Conservation (phyloP, 495 filamentous ascomycete species). For the Darksidea phi region DNA sequence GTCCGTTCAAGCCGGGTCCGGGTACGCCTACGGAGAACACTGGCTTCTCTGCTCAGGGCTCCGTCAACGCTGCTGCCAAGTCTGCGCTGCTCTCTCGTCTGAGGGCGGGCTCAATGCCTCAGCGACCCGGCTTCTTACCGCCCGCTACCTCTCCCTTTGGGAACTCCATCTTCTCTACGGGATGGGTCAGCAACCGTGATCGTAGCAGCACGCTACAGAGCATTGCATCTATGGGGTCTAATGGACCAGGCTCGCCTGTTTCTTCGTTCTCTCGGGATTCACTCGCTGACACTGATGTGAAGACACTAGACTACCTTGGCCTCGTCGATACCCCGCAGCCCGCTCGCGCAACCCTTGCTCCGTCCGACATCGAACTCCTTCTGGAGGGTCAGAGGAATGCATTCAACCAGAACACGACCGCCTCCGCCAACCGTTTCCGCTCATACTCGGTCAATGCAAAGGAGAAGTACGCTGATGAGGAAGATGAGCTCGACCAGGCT, state of each 20-base stretch:
- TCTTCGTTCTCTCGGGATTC: constrained; percentile 89
- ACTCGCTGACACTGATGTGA: constrained; percentile 82
- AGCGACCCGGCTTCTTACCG: constrained; percentile 65
- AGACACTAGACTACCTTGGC: constrained; percentile 92
- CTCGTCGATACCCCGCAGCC: constrained; percentile 92
- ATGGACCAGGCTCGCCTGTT: constrained; percentile 81
- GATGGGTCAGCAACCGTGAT: constrained; percentile 73
- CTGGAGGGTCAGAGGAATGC: constrained; percentile 50
- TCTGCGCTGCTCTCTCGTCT: constrained; percentile 80
- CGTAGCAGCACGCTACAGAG: constrained; percentile 81
- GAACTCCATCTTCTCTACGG: constrained; percentile 81
- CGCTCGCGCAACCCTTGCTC: constrained; percentile 64
- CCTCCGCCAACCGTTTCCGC: constrained; percentile 81
- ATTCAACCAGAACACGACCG: constrained; percentile 62
- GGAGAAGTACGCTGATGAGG: constrained; percentile 92
- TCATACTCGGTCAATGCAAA: constrained; percentile 99
- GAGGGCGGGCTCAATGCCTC: constrained; percentile 93
- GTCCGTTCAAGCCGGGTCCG: constrained; percentile 80
- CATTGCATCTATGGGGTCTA: constrained; percentile 68
- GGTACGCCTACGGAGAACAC: constrained; percentile 62
- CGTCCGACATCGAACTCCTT: constrained; percentile 57
- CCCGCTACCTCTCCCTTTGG: constrained; percentile 73
- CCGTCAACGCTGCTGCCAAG: constrained; percentile 57
- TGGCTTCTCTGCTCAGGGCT: constrained; percentile 45
- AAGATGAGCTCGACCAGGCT: constrained; percentile 64